Percentiles rank a stretch among this genome's conserved stretches.
phyloP scores from a whole-genome alignment of 2,329 filamentous ascomycete species.

The Allantophomopsis cytisporea region DNA sequence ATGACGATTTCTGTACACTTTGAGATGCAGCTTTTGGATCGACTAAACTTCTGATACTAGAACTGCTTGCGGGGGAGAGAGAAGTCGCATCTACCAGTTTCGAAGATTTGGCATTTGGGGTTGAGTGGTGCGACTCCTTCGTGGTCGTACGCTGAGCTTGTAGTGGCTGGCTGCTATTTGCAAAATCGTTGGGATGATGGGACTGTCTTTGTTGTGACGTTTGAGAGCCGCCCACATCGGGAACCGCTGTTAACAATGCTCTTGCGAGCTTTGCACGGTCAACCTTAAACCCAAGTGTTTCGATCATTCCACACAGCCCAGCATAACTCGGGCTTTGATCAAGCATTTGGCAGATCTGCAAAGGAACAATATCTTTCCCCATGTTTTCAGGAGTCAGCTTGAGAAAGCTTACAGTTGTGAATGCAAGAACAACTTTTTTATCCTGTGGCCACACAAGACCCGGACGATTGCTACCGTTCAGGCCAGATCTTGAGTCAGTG shows the following conservation, averaged over 20 bases:
- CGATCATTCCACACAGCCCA: constrained; percentile 5
- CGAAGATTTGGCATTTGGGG: no score
- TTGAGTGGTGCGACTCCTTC: no score
- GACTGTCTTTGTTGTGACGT: no score
- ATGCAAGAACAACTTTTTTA: constrained; percentile 1
- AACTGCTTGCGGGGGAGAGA: no score
- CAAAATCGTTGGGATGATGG: no score
- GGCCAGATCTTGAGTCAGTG: neutral
- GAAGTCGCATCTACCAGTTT: no score
- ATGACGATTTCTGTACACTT: no score
- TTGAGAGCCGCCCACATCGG: neutral
- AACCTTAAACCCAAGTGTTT: constrained; percentile 2
- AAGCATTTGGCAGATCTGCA: constrained; percentile 2
- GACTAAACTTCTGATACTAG: no score
- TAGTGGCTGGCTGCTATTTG: no score
- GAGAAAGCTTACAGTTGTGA: constrained; percentile 1
- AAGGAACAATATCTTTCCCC: constrained; percentile 1
- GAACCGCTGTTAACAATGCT: constrained; percentile 1
- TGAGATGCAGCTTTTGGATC: no score
- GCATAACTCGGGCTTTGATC: constrained; percentile 3
- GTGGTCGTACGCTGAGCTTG: no score
- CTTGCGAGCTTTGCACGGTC: constrained; percentile 3
- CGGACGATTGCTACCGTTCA: neutral
- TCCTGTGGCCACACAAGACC: constrained; percentile 1
- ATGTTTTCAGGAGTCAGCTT: constrained; percentile 2